Percentiles rank a stretch among this genome's conserved stretches.
Conservation (phyloP, 139 green algal genomes). For the Coelastrella sp. region DNA sequence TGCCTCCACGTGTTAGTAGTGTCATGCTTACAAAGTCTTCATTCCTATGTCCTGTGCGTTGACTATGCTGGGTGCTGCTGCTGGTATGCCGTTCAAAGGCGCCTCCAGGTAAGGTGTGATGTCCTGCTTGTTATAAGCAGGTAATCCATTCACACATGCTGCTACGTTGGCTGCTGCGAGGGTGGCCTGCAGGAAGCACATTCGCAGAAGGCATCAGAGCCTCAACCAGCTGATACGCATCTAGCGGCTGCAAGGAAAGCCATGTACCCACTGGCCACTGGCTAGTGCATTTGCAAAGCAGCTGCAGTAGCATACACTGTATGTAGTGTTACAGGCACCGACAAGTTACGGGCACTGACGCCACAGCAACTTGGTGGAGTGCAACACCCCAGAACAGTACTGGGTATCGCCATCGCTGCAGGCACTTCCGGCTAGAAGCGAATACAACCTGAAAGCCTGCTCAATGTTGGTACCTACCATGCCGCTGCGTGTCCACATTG, state of each 20-base stretch:
- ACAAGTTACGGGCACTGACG: no score
- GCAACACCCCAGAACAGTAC: not conserved
- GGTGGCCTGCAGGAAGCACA: conserved; percentile 78
- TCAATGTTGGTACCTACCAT: conserved; percentile 72
- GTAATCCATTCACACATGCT: conserved; percentile 74
- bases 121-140: conserved; percentile 82
- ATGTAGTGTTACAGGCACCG: not conserved
- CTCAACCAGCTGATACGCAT: not conserved
- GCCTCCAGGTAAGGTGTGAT: conserved; percentile 93
- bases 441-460: not conserved
- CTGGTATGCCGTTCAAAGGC: conserved; percentile 79
- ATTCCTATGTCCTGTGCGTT: conserved; percentile 94
- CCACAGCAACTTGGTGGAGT: no score
- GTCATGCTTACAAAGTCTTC: conserved; percentile 12
- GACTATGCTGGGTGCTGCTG: conserved; percentile 92
- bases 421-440: not conserved
- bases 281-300: no score
- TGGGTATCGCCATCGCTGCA: not conserved
- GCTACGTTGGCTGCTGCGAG: conserved; percentile 96
- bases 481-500: conserved; percentile 89
- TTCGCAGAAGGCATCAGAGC: not conserved
- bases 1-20: not conserved
- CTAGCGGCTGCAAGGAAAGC: not conserved
- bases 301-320: not conserved
- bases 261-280: not conserved